Conservation (phyloP, 2,329 filamentous ascomycete genomes). For the Stagonosporopsis chrysanthemi region DNA sequence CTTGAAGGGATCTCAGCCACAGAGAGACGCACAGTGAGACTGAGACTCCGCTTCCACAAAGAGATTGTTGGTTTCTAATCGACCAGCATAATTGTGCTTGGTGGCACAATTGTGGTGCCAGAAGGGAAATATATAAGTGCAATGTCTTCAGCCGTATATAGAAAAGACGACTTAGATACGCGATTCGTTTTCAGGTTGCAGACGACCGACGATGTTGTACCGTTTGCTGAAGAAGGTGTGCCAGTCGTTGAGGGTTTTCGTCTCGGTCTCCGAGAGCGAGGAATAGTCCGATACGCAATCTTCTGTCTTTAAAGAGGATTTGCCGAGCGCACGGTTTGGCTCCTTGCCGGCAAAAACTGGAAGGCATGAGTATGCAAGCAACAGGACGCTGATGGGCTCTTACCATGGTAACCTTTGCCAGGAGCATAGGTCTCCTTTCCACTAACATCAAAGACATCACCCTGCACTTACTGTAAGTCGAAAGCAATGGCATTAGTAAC, state of each 20-base stretch:
- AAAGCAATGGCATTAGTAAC: neutral
- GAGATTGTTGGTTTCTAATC: neutral
- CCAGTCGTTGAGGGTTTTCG: constrained; percentile 88
- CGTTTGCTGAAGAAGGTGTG: constrained; percentile 95
- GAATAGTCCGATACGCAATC: constrained; percentile 84
- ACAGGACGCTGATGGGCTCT: constrained; percentile 36
- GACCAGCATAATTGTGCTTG: neutral
- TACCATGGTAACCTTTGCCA: constrained; percentile 86
- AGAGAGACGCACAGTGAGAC: neutral
- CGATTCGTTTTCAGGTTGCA: constrained; percentile 33
- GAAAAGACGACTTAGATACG: constrained; percentile 21
- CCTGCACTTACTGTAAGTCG: constrained; percentile 59
- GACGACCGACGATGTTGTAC: constrained; percentile 82
- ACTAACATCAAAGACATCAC: constrained; percentile 92
- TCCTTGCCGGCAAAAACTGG: constrained; percentile 96
- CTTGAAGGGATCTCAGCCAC: neutral
- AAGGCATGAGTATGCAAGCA: neutral
- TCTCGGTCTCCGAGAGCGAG: constrained; percentile 83
- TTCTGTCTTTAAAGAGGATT: constrained; percentile 83
- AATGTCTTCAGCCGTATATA: neutral
- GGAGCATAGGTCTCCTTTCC: constrained; percentile 87
- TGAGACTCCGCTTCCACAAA: neutral
- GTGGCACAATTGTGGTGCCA: neutral
- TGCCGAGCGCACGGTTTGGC: constrained; percentile 87
- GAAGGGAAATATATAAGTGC: neutral